These are phyloP conservation scores for Carpinus viminea DNA, from an alignment of 306 rosid species.

Conservation along the genomic window DNA sequence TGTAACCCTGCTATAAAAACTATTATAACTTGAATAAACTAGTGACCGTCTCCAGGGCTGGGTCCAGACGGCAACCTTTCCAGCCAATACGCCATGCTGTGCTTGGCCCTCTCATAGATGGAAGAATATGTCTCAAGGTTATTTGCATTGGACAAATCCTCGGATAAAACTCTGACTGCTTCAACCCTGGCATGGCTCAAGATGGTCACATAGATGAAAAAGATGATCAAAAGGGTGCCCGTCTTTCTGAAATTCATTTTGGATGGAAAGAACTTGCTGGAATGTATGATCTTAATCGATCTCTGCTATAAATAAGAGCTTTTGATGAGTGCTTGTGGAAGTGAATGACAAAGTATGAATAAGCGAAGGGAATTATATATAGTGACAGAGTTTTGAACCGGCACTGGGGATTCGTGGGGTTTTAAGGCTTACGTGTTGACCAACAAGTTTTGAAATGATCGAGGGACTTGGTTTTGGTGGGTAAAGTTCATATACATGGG, in stretches of 20 bases:
- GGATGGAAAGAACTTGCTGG: background rate
- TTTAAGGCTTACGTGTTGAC: too few relatives aligned
- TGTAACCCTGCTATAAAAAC: too few relatives aligned
- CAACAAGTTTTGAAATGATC: too few relatives aligned
- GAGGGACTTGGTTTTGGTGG: too few relatives aligned
- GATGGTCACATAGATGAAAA: slow-evolving; percentile 3
- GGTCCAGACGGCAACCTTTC: slow-evolving; percentile 54
- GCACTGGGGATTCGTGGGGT: background rate
- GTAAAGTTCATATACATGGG: too few relatives aligned
- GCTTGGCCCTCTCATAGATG: slow-evolving; percentile 32
- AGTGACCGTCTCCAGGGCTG: slow-evolving; percentile 62
- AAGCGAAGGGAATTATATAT: background rate
- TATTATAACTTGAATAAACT: background rate
- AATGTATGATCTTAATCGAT: background rate
- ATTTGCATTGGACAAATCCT: slow-evolving; percentile 30
- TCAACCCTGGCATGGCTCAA: slow-evolving; percentile 23
- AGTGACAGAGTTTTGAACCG: background rate
- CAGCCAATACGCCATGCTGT: slow-evolving; percentile 41
- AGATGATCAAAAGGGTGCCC: slow-evolving; percentile 15
- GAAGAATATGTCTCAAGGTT: slow-evolving; percentile 24
- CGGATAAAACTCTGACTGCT: slow-evolving; percentile 30
- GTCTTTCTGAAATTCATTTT: slow-evolving; percentile 31
- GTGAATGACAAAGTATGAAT: background rate
- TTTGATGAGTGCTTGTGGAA: background rate
- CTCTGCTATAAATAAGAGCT: background rate